Base-by-base conservation (phyloP, 108 stramenopile species). In the Seminavis robusta region DNA sequence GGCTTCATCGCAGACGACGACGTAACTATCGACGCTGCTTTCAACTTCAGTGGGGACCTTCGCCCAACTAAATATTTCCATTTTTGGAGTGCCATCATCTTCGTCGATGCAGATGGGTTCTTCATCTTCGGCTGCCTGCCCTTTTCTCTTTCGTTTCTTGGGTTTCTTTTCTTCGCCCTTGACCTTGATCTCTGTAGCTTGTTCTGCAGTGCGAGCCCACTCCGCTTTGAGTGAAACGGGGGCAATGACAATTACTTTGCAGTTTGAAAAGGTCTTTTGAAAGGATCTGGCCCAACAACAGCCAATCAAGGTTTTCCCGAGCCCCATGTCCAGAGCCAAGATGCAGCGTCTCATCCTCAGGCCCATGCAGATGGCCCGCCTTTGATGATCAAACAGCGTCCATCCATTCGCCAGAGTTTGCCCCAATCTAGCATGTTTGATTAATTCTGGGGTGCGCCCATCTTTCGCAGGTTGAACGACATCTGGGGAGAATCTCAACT, bases 241-340 rank as follows among this genome's bases (percentile, higher is more conserved):
- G 33, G 76, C 76, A 28, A 90, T 65, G 3, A 86, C 70, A 34
- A 79, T 68, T 9, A 80, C 63, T 62, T 77, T 84, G 3, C 81
- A 42, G 6, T 61, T 59, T 16, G 57, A 41, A 59, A 76, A 82
- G 13, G 85, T 80, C 25, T 69, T 49, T 24, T 59, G 37, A 59
- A 86, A 90, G 0, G 89, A 77, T 48, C 61, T 74, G 10, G 81
- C 70, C 84, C 83, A 90, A 11, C 86, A 83, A 40, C 73, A 83
- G 0, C 84, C 88, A 41, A 86, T 90, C 39, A 90, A 56, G 21
- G 88, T 90, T 46, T 90, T 82, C 8, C 81, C 72, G n/a, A 84
- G 52, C 0, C 89, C 89, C 89, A 90, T 88, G 42, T 90, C 89
- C 27, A 86, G 73, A 11, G 89, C 89, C n/a, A 90, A 52, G 58